Base-by-base conservation (phyloP, 768 basidiomycete species). In the Macrolepiota dolichaula region DNA sequence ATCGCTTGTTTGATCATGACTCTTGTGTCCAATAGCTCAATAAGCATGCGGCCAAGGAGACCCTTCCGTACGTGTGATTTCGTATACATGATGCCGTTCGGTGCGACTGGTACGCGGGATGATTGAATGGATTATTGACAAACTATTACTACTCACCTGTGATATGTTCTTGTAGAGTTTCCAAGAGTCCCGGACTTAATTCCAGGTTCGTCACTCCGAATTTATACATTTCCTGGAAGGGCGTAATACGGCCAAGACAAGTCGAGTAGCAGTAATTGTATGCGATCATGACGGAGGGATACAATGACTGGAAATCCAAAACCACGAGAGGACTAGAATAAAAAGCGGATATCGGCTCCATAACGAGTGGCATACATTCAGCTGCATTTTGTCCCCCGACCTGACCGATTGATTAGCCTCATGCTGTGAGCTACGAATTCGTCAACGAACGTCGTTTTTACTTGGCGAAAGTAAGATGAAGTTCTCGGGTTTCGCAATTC, bases 1-100 rank as follows among this genome's bases (percentile, higher is more conserved):
- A 97, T 95, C 2, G 92, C 94, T 64, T 94, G 89, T 71, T 98
- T 99, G 25, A 99, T 91, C 97, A 99, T 98, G 4, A 98, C 92
- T 57, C 97, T 82, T 17, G 96, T 98, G 55, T 98, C 93, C 64
- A 99, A 77, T 2, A 98, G 77, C 73, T 99, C 97, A 3, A 81
- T 83, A 64, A 99, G 77, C 96, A 99, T 98, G 62, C 96, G 87
- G 2, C 87, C 86, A 10, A 99, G 77, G 4, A 97, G 79, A 17
- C 94, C 94, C 69, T 86, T 89, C 22, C 97, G 84, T 2, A 98
- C 88, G 50, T 81, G 80, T 0, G 87, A 79, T 68, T 96, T 97
- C 61, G 94, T 90, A 71, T 94, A 99, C 76, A 98, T 85, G 62
- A 98, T 89, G 3, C 97, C 97, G 69, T 97, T 98, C 0, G 96